Evolutionary conservation across 1,139 yeast genomes (phyloP), one percentile per base, ranked within the genome.

Genomic region (Saccharomyces hybrid): DNA sequence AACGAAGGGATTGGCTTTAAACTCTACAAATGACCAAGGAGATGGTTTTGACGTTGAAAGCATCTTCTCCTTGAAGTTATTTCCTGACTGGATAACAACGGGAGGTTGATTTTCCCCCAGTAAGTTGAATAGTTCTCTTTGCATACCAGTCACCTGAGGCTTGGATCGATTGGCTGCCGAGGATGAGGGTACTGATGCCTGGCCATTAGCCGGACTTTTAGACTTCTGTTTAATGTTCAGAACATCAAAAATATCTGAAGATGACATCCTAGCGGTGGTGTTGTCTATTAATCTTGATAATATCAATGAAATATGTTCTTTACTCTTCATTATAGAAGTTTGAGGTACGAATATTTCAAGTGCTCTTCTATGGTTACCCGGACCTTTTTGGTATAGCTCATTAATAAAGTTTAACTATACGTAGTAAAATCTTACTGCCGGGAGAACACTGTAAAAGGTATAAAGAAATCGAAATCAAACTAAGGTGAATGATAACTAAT

Each of bases 61-160:
- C 55, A 90, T 77, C 61, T 82, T 79, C 56, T 84, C 88, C 63
- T 86, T 88, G 62, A 83, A 82, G 60, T 81, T 80, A 51, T 76
- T 75, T 9, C 80, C 78, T 6, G 80, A 77, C n/a, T 80, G 73
- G 12, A 83, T 66, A 50, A 76, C 76, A 2, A 90, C 82, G 1
- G 99, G 95, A 0, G 99, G 97, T 1, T 96, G 84, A 69, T 89
- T 90, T 47, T 95, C 93, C 1, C 99, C 99, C 47, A 95, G 75
- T 56, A 95, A 76, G 62, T 86, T 87, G 70, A 86, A 91, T 53
- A 93, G 75, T 69, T 93, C 99, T 61, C 99, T 78, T 59, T 89
- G 95, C 83, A 93, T 86, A 21, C 97, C 97, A 16, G 88, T 82
- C 58, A 79, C 80, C 58, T 78, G 78, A 3, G 76, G 75, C 44